phyloP scores from a whole-genome alignment of 2,329 filamentous ascomycete species.

The Shiraia bambusicola region DNA sequence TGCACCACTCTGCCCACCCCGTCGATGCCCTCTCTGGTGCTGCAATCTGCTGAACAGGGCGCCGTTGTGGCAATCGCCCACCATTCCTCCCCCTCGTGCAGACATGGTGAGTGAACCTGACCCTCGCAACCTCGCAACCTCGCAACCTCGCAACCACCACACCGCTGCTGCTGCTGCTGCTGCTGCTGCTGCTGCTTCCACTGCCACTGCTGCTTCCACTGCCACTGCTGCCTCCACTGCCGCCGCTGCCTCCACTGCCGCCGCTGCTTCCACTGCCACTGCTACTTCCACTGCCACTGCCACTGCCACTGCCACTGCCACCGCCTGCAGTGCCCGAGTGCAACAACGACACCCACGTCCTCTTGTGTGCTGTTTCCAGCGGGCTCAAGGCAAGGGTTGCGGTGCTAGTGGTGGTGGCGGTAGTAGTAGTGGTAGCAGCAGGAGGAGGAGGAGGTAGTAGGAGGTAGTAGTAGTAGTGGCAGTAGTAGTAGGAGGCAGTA shows the following conservation, averaged over 20 bases:
- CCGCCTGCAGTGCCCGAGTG: too few species aligned
- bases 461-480: neutral
- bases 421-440: neutral
- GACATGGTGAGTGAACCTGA: slow-evolving; percentile 25
- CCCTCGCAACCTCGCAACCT: slow-evolving; percentile 4
- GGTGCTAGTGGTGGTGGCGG: too few species aligned
- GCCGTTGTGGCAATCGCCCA: slow-evolving; percentile 21
- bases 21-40: slow-evolving; percentile 13
- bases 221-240: slow-evolving; percentile 1
- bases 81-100: slow-evolving; percentile 14
- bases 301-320: slow-evolving; percentile 1
- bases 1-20: slow-evolving; percentile 4
- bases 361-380: too few species aligned
- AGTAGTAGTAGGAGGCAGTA: too few species aligned
- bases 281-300: neutral
- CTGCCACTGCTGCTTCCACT: slow-evolving; percentile 2
- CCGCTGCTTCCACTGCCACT: slow-evolving; percentile 3
- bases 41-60: slow-evolving; percentile 13
- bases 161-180: slow-evolving; percentile 3
- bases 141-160: slow-evolving; percentile 5
- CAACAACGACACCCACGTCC: too few species aligned
- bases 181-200: neutral
- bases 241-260: slow-evolving; percentile 1
- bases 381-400: too few species aligned
- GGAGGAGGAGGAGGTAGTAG: neutral